Evolutionary conservation across 441 rosid species (phyloP), one percentile per base, ranked within the genome.

Genomic region (Gossypium gossypioides): DNA sequence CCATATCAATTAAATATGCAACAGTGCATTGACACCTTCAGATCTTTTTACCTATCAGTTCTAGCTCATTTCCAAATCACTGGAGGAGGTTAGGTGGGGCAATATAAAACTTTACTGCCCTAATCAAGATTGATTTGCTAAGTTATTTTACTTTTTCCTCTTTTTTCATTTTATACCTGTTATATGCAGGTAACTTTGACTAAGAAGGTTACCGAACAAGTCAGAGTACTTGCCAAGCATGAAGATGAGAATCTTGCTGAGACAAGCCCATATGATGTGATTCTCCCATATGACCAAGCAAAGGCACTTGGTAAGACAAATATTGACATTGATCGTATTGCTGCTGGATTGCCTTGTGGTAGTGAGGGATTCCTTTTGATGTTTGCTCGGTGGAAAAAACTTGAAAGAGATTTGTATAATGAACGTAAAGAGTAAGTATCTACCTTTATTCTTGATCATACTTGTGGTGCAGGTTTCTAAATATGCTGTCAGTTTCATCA

Each of bases 311-410:
- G 99, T 78, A 96, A 94, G 87, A 92, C 92, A 74, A 91, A 89
- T 77, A 96, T 96, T 72, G 99, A 96, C 78, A 84, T 87, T 72
- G 98, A 89, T 79, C 97, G 98, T 40, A 96, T 96, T 78, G 97
- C 98, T 75, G 97, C 96, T 73, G 98, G 99, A 75, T 86, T 96
- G 82, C 99, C 99, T 25, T 96, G 99, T 77, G 99, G 99, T 50
- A 92, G 96, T 77, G 99, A 96, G 81, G 99, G 99, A 59, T 96
- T 92, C 85, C 93, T 96, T 74, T 79, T 96, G 86, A 96, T 96
- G 99, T 96, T 78, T 89, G 98, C 98, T 73, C 96, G 99, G 75
- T 93, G 99, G 99, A 96, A 88, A 80, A 96, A 96, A 87, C 97
- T 93, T 63, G 98, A 92, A 82, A 92, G 97, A 69, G 99, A 94